A percentile compares a stretch with the other conserved stretches of the same genome.
These are phyloP conservation scores for Phoma herbarum DNA, from an alignment of 2,329 filamentous ascomycete species.

Conservation along the genomic window DNA sequence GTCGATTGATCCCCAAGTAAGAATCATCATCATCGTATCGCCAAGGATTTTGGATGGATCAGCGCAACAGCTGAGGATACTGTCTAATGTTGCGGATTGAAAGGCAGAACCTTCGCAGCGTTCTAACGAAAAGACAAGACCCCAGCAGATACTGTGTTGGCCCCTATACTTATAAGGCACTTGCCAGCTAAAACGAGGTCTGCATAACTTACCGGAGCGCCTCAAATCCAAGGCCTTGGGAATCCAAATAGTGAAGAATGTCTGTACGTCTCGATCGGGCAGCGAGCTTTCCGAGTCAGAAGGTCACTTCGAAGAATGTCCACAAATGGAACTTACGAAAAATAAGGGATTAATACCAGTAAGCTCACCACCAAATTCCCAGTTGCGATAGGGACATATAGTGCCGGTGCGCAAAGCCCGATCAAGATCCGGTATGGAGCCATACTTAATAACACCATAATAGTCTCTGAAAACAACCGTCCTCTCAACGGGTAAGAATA, in stretches of 20 bases:
- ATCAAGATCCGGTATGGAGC: neutral
- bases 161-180: neutral
- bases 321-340: neutral
- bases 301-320: rapidly evolving
- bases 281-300: neutral
- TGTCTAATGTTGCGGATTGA: neutral
- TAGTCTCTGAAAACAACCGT: neutral
- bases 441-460: neutral
- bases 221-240: neutral
- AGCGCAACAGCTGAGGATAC: neutral
- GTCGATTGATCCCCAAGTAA: neutral
- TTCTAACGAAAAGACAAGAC: rapidly evolving
- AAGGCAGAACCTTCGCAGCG: neutral
- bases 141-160: neutral
- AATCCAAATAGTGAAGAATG: neutral
- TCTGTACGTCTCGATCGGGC: neutral
- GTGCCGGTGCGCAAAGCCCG: neutral
- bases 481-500: neutral
- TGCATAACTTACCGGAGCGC: neutral
- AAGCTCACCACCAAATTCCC: neutral
- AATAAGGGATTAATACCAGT: neutral
- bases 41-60: neutral
- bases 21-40: neutral
- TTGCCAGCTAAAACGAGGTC: rapidly evolving
- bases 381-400: neutral